These are phyloP conservation scores for Comarum palustre DNA, from an alignment of 306 rosid genomes.

Conservation along the genomic window DNA sequence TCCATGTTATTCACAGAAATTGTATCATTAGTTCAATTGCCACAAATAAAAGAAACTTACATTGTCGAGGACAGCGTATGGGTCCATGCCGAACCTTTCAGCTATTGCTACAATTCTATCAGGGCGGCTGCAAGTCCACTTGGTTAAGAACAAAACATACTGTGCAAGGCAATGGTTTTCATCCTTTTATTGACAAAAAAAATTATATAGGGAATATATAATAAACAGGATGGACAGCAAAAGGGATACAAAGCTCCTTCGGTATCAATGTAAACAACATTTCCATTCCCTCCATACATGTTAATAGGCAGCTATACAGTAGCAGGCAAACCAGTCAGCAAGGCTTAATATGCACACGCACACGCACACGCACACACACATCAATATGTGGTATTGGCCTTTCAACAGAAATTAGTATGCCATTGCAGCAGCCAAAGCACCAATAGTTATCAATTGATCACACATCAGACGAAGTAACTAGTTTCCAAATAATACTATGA, in stretches of 20 bases:
- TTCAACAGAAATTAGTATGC: neutral
- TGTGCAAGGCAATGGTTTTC: conserved; percentile 16
- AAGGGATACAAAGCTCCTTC: conserved; percentile 89
- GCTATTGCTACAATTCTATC: conserved; percentile 86
- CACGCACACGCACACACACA: neutral
- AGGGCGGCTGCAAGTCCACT: conserved; percentile 61
- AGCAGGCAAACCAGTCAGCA: conserved; percentile 26
- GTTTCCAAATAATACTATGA: neutral
- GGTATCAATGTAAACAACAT: conserved; percentile 92
- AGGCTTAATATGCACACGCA: neutral
- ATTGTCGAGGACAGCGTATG: conserved; percentile 89
- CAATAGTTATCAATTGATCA: neutral
- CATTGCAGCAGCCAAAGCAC: neutral
- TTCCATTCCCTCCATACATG: conserved; percentile 90
- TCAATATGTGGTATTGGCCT: neutral
- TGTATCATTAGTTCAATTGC: conserved; percentile 10
- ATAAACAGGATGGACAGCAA: neutral
- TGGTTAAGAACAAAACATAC: conserved; percentile 33
- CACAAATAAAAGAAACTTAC: conserved; percentile 40
- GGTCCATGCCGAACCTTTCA: conserved; percentile 95
- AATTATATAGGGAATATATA: neutral
- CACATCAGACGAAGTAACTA: neutral
- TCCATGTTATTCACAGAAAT: conserved; percentile 20
- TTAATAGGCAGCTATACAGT: conserved; percentile 68
- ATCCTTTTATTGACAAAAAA: neutral